phyloP scores from a whole-genome alignment of 495 filamentous ascomycete genomes.

The Xylaria grammica region DNA sequence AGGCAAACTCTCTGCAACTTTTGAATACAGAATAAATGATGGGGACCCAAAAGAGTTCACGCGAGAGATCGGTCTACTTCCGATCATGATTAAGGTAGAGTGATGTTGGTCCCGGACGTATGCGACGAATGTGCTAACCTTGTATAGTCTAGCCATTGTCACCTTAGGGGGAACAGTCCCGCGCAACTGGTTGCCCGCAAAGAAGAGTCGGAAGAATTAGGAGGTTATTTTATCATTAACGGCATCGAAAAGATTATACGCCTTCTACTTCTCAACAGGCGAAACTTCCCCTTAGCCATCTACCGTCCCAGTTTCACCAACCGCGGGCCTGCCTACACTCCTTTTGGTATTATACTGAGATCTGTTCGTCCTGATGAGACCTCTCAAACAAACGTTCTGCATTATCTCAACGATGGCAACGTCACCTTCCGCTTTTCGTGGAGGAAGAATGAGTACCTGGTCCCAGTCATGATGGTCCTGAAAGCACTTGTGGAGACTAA shows the following conservation, averaged over 20 bases:
- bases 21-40: constrained; percentile 85
- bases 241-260: constrained; percentile 96
- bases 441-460: constrained; percentile 93
- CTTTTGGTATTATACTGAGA: constrained; percentile 87
- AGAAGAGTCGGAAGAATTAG: constrained; percentile 91
- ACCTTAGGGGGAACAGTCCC: constrained; percentile 83
- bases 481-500: constrained; percentile 96
- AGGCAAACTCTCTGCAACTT: constrained; percentile 77
- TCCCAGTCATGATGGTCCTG: constrained; percentile 94
- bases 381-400: constrained; percentile 94
- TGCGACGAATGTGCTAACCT: constrained; percentile 18
- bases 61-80: constrained; percentile 84
- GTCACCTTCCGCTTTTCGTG: constrained; percentile 97
- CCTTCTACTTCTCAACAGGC: constrained; percentile 82
- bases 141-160: constrained; percentile 79
- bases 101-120: not conserved
- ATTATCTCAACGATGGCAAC: constrained; percentile 94
- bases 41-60: constrained; percentile 79
- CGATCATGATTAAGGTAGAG: constrained; percentile 86
- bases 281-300: constrained; percentile 95
- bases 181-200: constrained; percentile 80
- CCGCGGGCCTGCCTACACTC: constrained; percentile 83
- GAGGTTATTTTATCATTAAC: constrained; percentile 94
- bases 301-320: constrained; percentile 84
- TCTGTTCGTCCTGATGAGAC: constrained; percentile 94